Evolutionary conservation across 768 basidiomycete genomes (phyloP).

Genomic region (Sporobolomyces phaffii): DNA sequence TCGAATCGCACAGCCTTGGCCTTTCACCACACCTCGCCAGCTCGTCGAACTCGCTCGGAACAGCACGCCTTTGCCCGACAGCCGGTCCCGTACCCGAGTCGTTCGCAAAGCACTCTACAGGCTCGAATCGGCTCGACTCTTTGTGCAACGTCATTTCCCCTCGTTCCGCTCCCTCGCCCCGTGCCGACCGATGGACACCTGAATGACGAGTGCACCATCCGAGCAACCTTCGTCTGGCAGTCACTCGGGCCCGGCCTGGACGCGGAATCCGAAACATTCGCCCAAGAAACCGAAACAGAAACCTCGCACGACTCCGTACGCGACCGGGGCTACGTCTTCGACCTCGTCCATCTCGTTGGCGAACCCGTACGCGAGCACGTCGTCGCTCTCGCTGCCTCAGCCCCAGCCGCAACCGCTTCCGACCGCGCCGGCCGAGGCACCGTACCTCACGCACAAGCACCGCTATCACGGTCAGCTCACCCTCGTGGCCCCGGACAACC

Average conservation of each 20-base stretch:
- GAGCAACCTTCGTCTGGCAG: background rate
- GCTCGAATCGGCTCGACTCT: background rate
- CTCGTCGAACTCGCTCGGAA: too few species aligned
- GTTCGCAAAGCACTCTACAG: too few species aligned
- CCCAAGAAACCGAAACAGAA: background rate
- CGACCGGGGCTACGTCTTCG: background rate
- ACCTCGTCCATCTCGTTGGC: constrained; percentile 2
- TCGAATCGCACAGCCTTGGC: background rate
- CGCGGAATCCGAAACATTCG: background rate
- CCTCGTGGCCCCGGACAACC: constrained; percentile 31
- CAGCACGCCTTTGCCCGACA: too few species aligned
- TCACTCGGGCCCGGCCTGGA: constrained; percentile 16
- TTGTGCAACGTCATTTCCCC: background rate
- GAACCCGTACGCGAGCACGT: background rate
- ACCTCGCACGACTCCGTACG: background rate
- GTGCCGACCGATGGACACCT: background rate
- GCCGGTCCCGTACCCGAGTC: too few species aligned
- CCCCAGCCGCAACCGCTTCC: background rate
- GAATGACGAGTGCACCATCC: background rate
- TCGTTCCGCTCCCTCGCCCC: background rate
- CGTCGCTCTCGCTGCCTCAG: background rate
- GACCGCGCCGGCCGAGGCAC: constrained; percentile 12
- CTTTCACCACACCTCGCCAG: too few species aligned
- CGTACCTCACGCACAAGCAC: constrained; percentile 30
- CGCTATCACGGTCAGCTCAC: constrained; percentile 30